These are phyloP conservation scores for Avicennia marina DNA, from an alignment of 257 asterid genomes.

Conservation along the genomic window DNA sequence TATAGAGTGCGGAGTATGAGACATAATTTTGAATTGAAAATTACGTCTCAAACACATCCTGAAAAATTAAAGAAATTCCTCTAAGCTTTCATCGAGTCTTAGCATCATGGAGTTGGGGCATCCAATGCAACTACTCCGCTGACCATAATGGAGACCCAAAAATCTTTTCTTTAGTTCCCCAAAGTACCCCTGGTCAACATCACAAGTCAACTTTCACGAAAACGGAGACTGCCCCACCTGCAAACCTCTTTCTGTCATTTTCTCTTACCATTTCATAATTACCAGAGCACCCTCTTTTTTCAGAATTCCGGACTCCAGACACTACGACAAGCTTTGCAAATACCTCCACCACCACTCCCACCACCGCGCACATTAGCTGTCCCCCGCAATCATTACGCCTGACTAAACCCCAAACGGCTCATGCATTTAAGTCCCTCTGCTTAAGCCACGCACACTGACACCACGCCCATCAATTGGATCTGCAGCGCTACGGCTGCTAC, in stretches of 20 bases:
- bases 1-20: too few relatives aligned
- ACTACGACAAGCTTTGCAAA: slow-evolving; percentile 10
- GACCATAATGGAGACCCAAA: too few relatives aligned
- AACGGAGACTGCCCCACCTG: slow-evolving; percentile 30
- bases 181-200: slow-evolving; percentile 40
- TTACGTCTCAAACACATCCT: too few relatives aligned
- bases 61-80: too few relatives aligned
- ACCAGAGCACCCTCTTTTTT: background rate
- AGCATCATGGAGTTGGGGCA: too few relatives aligned
- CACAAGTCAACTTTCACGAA: slow-evolving; percentile 39
- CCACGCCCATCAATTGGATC: slow-evolving; percentile 49
- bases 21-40: too few relatives aligned
- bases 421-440: slow-evolving; percentile 45
- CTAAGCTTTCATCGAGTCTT: too few relatives aligned
- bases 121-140: too few relatives aligned
- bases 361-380: slow-evolving; percentile 65
- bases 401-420: slow-evolving; percentile 19
- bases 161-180: slow-evolving; percentile 14
- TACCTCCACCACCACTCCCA: slow-evolving; percentile 27
- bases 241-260: slow-evolving; percentile 50
- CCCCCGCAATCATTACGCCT: slow-evolving; percentile 46
- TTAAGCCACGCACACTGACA: slow-evolving; percentile 53
- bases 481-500: slow-evolving; percentile 28
- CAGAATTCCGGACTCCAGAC: slow-evolving; percentile 15
- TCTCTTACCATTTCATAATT: slow-evolving; percentile 21